Evolutionary conservation across 192 early-diverging fungal genomes (phyloP), one percentile per base, ranked within the genome.

Genomic region (Linnemannia schmuckeri): DNA sequence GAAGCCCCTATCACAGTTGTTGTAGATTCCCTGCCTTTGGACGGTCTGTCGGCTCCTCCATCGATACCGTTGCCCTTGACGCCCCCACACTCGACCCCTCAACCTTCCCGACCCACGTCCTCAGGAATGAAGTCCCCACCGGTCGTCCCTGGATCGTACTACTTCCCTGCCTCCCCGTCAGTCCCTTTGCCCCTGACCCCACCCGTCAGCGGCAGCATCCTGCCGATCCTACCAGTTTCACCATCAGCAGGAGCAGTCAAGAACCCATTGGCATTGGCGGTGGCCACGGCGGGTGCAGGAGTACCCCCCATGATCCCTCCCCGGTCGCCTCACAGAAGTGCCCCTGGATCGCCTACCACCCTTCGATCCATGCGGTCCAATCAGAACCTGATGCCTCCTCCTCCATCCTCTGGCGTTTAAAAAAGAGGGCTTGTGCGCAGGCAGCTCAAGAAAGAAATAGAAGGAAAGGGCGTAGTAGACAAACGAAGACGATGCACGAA

Each of bases 251-350:
- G 30, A 52, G 52, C 46, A 57, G 35, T 52, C 8, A 74, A 47
- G 72, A 74, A 27, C 72, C 40, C 72, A 10, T 74, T 74, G n/a
- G 27, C 77, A 13, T 42, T 33, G 13, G 69, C 68, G 52, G 76
- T 46, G 5, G 72, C 61, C 24, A 69, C 40, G 0, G 7, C 42
- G 49, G 40, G 44, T 46, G 66, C 24, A 10, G 46, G n/a, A 8
- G 27, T 37, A 33, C 81, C 77, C 1, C 82, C 82, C 3, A 73
- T 69, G 1, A 78, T 84, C 68, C 82, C 82, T 30, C 70, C 72
- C n/a, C 41, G 85, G 35, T 87, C 85, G 2, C 79, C 79, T 40
- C 79, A 81, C n/a, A 79, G 85, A n/a, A 77, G 79, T 42, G 75
- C 24, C 1, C 79, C 85, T 13, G 4, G 27, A 4, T 87, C 85